Base-by-base conservation (phyloP, 345 rosid species). In the Camelina sativa region DNA sequence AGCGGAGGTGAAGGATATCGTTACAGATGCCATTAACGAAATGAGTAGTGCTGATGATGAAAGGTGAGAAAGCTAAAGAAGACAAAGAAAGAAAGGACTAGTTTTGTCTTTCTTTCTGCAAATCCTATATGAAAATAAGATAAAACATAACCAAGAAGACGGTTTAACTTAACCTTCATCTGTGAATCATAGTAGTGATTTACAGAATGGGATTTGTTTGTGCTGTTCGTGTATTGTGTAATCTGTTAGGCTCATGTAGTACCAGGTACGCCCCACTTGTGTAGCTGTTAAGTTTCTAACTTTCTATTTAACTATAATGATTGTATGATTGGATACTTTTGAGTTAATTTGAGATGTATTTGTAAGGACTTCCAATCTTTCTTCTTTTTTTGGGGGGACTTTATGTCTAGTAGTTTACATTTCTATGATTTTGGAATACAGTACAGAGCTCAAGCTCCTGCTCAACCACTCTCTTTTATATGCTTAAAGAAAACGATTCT, bases 11-110 rank as follows among this genome's bases (percentile, higher is more conserved):
- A 95, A 95, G 77, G 97, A 89, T 57, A 85, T 92, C 43, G 89
- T 95, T 55, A 89, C 94, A 13, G 97, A 95, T 54, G 97, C 88
- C 53, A 90, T 95, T 74, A 87, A 84, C 57, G 86, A 81, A 67
- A 95, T 95, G 99, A 82, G 86, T 16, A 94, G 85, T 62, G 97
- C 87, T 17, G 97, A 88, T 17, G 96, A 89, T 17, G 93, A 90
- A 81, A 17, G 89, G 59, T 15, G 92, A 86, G 23, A 86, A 81
- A 11, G 28, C 16, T 13, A 81, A 75, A 17, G 85, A 50, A 22
- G 85, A 69, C 3, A 5, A 54, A 53, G 74, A 51, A 41, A 6
- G 22, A 53, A 76, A 75, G 47, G 40, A 25, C 43, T 76, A 54
- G 41, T 47, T 57, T 56, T 5, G 57, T 62, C 38, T 52, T 12